Percentiles rank a stretch among this genome's conserved stretches.
These are phyloP conservation scores for Phytophthora macrochlamydospora DNA, from an alignment of 352 stramenopile species.

Conservation along the genomic window DNA sequence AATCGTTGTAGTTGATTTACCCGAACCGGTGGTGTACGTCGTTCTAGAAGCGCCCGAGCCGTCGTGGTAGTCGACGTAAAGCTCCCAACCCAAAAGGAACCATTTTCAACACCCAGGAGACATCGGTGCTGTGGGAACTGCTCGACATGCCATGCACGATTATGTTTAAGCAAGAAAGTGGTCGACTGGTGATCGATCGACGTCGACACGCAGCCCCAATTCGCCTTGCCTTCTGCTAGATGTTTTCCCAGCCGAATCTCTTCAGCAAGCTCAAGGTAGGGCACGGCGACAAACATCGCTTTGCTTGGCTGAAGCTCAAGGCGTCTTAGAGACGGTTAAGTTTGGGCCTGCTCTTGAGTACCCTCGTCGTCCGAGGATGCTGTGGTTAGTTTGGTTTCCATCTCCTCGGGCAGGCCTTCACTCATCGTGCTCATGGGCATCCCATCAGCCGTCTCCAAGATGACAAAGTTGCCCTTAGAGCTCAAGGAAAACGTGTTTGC, in stretches of 20 bases:
- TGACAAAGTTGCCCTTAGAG: no score
- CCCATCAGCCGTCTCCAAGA: no score
- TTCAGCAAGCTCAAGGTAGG: conserved; percentile 42
- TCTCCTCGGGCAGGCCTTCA: no score
- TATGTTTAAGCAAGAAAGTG: conserved; percentile 76
- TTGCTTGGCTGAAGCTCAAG: conserved; percentile 56
- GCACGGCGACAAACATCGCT: conserved; percentile 61
- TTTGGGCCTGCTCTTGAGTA: conserved; percentile 23
- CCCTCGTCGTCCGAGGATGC: no score
- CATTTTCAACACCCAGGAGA: conserved; percentile 64
- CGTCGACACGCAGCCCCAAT: conserved; percentile 34
- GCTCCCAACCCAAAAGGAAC: conserved; percentile 37
- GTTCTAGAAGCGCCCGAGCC: conserved; percentile 1
- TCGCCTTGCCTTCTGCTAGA: conserved; percentile 42
- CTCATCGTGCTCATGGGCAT: no score
- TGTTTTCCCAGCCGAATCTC: conserved; percentile 44
- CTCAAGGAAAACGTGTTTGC: no score
- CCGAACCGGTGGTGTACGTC: conserved; percentile 15
- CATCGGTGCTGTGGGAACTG: conserved; percentile 58
- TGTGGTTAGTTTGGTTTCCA: no score
- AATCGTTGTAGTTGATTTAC: conserved; percentile 9
- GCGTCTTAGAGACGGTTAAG: conserved; percentile 59
- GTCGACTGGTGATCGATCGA: conserved; percentile 54
- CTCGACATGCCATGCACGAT: conserved; percentile 42
- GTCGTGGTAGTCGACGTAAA: conserved; percentile 6